Base-by-base conservation (phyloP, 805 yeast species). In the Saccharomycopsis schoenii region DNA sequence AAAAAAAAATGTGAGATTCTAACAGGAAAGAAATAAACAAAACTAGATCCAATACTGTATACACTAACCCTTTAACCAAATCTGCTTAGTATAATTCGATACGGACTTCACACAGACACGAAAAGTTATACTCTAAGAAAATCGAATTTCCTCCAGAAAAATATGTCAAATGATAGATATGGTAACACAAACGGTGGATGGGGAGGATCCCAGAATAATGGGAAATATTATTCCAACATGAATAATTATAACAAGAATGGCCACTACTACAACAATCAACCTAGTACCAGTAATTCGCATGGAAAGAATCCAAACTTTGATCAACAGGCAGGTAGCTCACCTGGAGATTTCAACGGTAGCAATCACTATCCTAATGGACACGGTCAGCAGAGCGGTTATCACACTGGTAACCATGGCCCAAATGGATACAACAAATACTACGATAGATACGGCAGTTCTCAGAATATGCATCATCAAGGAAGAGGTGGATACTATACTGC, bases 141-240 rank as follows among this genome's bases (percentile, higher is more conserved):
- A 29, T 29, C 34, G 6, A 29, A 29, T 29, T 29, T 29, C 6
- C 17, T 2, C 15, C 21, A 6, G 19, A 41, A 41, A 24, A 47
- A 47, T 47, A 47, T 47, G 52, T 47, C 52, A 47, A 21, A 47
- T 21, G 52, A 47, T 47, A 47, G 34, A 47, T 47, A 47, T 47
- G 14, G 41, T 37, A 37, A 24, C n/a, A 21, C 34, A 2, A 21
- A 47, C 25, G 25, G n/a, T 12, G 52, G 52, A 24, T 47, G 52
- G 52, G 34, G 29, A 47, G 52, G n/a, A 21, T 15, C 52, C 11
- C 52, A 47, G 34, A 24, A 24, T 25, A 47, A 12, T 47, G 52
- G 52, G 21, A 47, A 47, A 14, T 47, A 47, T 24, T 47, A 47
- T 21, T 12, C 34, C 15, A 47, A 47, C 21, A 24, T 47, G 52